Evolutionary conservation across 495 filamentous ascomycete species (phyloP).

Genomic region (Xanthoparmelia taractica): DNA sequence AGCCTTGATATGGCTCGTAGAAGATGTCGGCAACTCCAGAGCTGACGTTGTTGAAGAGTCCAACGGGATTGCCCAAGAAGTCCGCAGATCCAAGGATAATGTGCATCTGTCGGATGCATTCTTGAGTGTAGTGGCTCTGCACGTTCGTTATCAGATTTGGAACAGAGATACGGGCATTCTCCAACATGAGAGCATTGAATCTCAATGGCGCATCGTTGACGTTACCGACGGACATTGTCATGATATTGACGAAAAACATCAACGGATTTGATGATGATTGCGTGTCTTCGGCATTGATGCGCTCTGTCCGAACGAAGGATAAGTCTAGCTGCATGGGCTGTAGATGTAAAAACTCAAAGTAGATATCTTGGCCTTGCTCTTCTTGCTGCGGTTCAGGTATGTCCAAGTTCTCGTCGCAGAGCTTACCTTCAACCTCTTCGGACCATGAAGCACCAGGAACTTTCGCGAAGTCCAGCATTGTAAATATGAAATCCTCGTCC

Average conservation of each 20-base stretch:
- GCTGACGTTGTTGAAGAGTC: slow-evolving; percentile 95
- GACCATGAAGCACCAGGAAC: slow-evolving; percentile 90
- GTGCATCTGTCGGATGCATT: slow-evolving; percentile 90
- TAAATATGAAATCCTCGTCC: slow-evolving; percentile 96
- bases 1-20: slow-evolving; percentile 96
- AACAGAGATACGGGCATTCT: slow-evolving; percentile 88
- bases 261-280: slow-evolving; percentile 78
- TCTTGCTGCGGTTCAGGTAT: slow-evolving; percentile 86
- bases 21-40: slow-evolving; percentile 96
- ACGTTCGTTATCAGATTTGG: slow-evolving; percentile 76
- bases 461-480: slow-evolving; percentile 90
- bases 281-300: slow-evolving; percentile 91
- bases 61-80: slow-evolving; percentile 97
- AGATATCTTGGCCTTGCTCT: slow-evolving; percentile 80
- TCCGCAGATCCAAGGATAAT: slow-evolving; percentile 94
- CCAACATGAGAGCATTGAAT: slow-evolving; percentile 86
- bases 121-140: slow-evolving; percentile 89
- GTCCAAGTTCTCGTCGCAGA: slow-evolving; percentile 83
- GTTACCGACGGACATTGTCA: slow-evolving; percentile 98
- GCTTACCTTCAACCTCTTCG: slow-evolving; percentile 68
- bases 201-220: slow-evolving; percentile 94
- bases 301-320: slow-evolving; percentile 92
- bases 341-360: slow-evolving; percentile 93
- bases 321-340: slow-evolving; percentile 97
- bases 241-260: slow-evolving; percentile 96